Base-by-base conservation (phyloP, 306 rosid species). In the Erythrophleum fordii region DNA sequence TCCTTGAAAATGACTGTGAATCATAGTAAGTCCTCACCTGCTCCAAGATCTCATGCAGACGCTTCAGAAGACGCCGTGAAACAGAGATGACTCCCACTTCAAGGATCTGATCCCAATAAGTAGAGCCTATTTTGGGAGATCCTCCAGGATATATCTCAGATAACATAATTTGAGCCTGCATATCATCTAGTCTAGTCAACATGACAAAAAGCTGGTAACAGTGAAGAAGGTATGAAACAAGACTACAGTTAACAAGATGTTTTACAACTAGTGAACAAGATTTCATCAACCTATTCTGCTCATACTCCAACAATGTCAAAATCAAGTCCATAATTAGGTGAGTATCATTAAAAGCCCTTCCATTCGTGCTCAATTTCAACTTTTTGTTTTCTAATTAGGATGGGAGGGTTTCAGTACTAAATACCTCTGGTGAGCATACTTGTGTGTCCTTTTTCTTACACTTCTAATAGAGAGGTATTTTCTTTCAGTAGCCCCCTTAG, bases 141-240 rank as follows among this genome's bases (percentile, higher is more conserved):
- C 90, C 97, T 80, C 99, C 99, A 17, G 97, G 97, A 86, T 95
- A 95, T 83, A 95, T 95, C 90, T 93, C 97, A 62, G 99, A 91
- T 80, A 95, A 83, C 92, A 93, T 89, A 83, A 88, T 83, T 85
- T 90, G 97, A 53, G 99, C 99, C 98, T 95, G 85, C 80, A 78
- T 29, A 69, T 69, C 13, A 80, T 23, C 5, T 8, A 41, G 69
- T 55, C 59, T 44, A 39, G 73, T 83, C 76, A 77, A 49, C 48
- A 59, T 69, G 80, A 42, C 70, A 79, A 13, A 70, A 74, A 75
- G 55, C 84, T 69, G 72, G 31, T 26, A 25, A 65, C 39, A 61
- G 73, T 74, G 73, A 77, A 70, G 72, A n/a, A 42, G 26, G 61
- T 35, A 52, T 69, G 26, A 53, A 41, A 31, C 44, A 25, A 53